A percentile compares a stretch with the other conserved stretches of the same genome.
Evolutionary conservation across 164 flowering plant species (phyloP).

Genomic region (Umbellularia californica): DNA sequence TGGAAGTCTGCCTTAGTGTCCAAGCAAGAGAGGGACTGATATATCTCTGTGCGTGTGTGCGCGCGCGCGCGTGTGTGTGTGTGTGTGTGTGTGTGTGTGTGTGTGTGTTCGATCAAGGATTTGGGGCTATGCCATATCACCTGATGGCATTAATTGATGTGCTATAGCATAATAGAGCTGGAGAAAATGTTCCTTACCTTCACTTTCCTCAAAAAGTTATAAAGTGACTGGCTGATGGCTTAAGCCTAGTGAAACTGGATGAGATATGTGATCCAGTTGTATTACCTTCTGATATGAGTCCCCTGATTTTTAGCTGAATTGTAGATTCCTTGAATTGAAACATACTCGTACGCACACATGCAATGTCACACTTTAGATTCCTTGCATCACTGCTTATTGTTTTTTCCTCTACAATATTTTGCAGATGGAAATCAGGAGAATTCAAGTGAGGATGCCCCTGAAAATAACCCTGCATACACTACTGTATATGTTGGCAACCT

Average conservation of each 20-base stretch:
- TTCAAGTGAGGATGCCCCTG: constrained; percentile 69
- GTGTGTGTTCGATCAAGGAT: too few relatives aligned
- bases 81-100: too few relatives aligned
- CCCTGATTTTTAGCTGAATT: neutral
- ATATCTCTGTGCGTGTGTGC: too few relatives aligned
- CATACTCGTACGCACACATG: neutral
- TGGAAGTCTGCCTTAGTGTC: too few relatives aligned
- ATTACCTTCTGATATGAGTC: neutral
- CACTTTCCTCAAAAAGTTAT: neutral
- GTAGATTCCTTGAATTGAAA: neutral
- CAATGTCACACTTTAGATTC: neutral
- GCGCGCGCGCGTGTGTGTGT: too few relatives aligned
- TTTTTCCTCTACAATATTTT: constrained; percentile 7
- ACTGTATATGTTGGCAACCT: constrained; percentile 98
- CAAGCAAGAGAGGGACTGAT: too few relatives aligned
- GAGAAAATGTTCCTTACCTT: too few relatives aligned
- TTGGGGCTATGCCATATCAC: too few relatives aligned
- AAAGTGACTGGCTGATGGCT: neutral
- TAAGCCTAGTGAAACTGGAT: neutral
- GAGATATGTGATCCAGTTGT: neutral
- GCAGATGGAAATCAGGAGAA: constrained; percentile 82
- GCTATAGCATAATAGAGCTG: neutral
- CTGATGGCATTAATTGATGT: neutral
- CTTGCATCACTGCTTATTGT: neutral
- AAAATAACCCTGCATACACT: constrained; percentile 83